Conservation (phyloP, 2,329 filamentous ascomycete species). For the Cladobotryum protrusum region DNA sequence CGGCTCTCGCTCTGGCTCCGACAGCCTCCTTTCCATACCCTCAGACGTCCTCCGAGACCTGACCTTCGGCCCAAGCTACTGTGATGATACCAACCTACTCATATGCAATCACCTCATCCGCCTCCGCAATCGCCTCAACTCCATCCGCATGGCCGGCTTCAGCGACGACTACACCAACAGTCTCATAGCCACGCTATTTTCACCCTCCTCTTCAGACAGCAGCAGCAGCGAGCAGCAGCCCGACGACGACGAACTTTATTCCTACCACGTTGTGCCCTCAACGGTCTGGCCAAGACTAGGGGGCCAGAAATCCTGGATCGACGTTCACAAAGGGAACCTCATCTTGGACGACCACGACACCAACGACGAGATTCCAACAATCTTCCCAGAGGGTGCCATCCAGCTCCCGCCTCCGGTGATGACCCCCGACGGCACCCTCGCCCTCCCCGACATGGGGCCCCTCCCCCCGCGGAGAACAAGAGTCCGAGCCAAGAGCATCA, state of each 20-base stretch:
- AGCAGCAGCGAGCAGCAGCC: neutral
- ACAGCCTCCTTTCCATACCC: too few species aligned
- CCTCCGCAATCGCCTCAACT: slow-evolving; percentile 25
- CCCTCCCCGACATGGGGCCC: neutral
- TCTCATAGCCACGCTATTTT: slow-evolving; percentile 24
- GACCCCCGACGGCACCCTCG: neutral
- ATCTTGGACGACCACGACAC: slow-evolving; percentile 19
- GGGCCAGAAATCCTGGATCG: slow-evolving; percentile 23
- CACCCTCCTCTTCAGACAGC: neutral
- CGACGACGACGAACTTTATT: slow-evolving; percentile 4
- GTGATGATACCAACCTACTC: slow-evolving; percentile 24
- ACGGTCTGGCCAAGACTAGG: slow-evolving; percentile 25
- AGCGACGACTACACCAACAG: slow-evolving; percentile 23
- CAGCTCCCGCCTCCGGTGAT: slow-evolving; percentile 21
- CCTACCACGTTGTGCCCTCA: slow-evolving; percentile 27
- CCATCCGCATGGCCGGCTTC: slow-evolving; percentile 33
- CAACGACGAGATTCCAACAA: neutral
- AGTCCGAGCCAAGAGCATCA: neutral
- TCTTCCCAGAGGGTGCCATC: slow-evolving; percentile 19
- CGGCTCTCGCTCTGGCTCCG: neutral
- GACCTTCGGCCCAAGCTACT: slow-evolving; percentile 16
- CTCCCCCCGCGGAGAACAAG: neutral
- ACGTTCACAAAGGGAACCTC: slow-evolving; percentile 18
- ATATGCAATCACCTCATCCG: slow-evolving; percentile 26
- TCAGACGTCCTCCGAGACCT: neutral